Evolutionary conservation across 2,329 filamentous ascomycete genomes (phyloP).

Genomic region (Nemania abortiva): DNA sequence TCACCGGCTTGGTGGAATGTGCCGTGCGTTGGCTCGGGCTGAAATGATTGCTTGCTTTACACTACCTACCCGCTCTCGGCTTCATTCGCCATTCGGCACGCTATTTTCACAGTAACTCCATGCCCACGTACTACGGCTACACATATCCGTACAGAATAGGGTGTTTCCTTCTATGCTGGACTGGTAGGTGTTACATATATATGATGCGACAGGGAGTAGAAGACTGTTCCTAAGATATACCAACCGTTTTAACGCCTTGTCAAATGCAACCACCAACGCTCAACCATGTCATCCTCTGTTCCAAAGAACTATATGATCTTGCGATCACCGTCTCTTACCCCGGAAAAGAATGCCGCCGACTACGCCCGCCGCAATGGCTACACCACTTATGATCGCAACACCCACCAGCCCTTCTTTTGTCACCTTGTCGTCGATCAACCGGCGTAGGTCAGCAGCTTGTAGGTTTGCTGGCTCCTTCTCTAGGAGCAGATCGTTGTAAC

Average conservation of each 20-base stretch:
- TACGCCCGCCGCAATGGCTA: constrained; percentile 93
- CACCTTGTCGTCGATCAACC: constrained; percentile 95
- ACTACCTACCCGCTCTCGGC: not conserved
- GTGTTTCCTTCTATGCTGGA: not conserved
- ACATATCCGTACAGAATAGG: not conserved
- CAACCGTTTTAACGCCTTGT: constrained; percentile 37
- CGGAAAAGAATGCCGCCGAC: constrained; percentile 87
- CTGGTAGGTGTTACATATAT: constrained; percentile 17
- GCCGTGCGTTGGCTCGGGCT: not conserved
- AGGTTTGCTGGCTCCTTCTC: constrained; percentile 93
- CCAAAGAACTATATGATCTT: not conserved
- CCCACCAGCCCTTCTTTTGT: constrained; percentile 94
- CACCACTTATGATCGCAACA: constrained; percentile 92
- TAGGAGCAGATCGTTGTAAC: constrained; percentile 93
- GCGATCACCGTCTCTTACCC: constrained; percentile 51
- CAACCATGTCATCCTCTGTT: constrained; percentile 17
- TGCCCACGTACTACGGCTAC: not conserved
- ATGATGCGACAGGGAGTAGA: constrained; percentile 24
- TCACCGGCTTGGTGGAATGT: not conserved
- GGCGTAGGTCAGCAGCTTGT: constrained; percentile 87
- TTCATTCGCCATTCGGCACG: not conserved
- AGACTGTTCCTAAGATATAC: constrained; percentile 32
- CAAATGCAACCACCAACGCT: constrained; percentile 39
- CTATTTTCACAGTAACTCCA: not conserved
- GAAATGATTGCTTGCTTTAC: not conserved